These are phyloP conservation scores for Penicillium sp. DNA, from an alignment of 2,329 filamentous ascomycete genomes.

Conservation along the genomic window DNA sequence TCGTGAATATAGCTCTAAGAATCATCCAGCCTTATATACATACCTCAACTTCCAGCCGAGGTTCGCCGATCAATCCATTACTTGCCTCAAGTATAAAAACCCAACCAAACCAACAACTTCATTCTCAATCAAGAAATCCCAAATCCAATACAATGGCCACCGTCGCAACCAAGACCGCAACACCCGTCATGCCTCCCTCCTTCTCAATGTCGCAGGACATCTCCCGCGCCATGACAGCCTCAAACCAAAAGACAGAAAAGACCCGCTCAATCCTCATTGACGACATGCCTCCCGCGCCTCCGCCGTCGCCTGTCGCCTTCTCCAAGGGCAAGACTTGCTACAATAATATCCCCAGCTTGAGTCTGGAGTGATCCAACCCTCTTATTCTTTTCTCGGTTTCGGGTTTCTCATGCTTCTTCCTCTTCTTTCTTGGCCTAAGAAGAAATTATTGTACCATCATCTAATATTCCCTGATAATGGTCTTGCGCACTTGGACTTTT, in stretches of 20 bases:
- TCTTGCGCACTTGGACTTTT: neutral
- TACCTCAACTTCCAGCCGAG: conserved; percentile 1
- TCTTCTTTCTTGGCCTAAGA: neutral
- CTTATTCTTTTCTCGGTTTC: neutral
- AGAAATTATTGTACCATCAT: conserved; percentile 1
- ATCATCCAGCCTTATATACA: neutral
- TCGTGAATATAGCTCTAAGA: neutral
- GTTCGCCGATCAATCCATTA: conserved; percentile 1
- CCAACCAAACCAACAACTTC: neutral
- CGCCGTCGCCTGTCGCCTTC: conserved; percentile 23
- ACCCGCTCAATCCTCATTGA: conserved; percentile 19
- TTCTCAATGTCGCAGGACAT: conserved; percentile 37
- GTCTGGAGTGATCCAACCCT: conserved; percentile 15
- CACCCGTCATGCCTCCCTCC: conserved; percentile 18
- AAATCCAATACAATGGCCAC: conserved; percentile 7
- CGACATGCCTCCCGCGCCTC: conserved; percentile 26
- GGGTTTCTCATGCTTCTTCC: neutral
- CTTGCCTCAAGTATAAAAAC: neutral
- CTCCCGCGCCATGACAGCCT: conserved; percentile 38
- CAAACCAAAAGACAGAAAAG: conserved; percentile 32
- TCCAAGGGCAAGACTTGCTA: conserved; percentile 13
- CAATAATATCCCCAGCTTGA: conserved; percentile 22
- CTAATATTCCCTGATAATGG: neutral
- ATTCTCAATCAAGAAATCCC: neutral
- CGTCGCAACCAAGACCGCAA: conserved; percentile 21